Conservation (phyloP, 2,329 filamentous ascomycete genomes). For the Xylaria sp. region DNA sequence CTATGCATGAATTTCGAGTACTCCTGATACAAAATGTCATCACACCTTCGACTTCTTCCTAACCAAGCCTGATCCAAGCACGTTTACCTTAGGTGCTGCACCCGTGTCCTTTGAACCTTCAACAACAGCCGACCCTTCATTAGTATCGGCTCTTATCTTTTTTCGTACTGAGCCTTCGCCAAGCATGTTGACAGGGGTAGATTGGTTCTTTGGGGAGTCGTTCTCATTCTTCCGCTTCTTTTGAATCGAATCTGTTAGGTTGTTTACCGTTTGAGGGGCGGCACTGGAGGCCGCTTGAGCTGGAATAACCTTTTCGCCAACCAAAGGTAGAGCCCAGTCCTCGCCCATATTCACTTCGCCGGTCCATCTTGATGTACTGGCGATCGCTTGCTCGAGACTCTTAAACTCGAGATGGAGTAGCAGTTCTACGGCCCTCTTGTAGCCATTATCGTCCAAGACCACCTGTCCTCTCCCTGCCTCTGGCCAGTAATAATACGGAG, state of each 20-base stretch:
- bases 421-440: slow-evolving; percentile 75
- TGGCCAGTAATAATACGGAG: slow-evolving; percentile 75
- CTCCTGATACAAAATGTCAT: slow-evolving; percentile 9
- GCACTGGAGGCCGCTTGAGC: slow-evolving; percentile 26
- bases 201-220: neutral
- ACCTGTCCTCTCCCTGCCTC: slow-evolving; percentile 69
- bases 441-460: slow-evolving; percentile 71
- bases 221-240: slow-evolving; percentile 54
- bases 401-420: slow-evolving; percentile 80
- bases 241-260: slow-evolving; percentile 62
- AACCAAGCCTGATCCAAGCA: slow-evolving; percentile 33
- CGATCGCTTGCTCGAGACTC: slow-evolving; percentile 68
- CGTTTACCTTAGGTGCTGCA: slow-evolving; percentile 22
- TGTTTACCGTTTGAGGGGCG: slow-evolving; percentile 53
- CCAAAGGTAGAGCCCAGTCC: slow-evolving; percentile 63
- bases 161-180: slow-evolving; percentile 59
- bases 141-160: slow-evolving; percentile 58
- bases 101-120: neutral
- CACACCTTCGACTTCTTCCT: slow-evolving; percentile 29
- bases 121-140: neutral
- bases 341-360: slow-evolving; percentile 70
- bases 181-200: slow-evolving; percentile 50
- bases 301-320: slow-evolving; percentile 55
- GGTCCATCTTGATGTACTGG: slow-evolving; percentile 77
- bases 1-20: slow-evolving; percentile 1